phyloP scores from a whole-genome alignment of 257 asterid species.

The Plectranthus barbatus region DNA sequence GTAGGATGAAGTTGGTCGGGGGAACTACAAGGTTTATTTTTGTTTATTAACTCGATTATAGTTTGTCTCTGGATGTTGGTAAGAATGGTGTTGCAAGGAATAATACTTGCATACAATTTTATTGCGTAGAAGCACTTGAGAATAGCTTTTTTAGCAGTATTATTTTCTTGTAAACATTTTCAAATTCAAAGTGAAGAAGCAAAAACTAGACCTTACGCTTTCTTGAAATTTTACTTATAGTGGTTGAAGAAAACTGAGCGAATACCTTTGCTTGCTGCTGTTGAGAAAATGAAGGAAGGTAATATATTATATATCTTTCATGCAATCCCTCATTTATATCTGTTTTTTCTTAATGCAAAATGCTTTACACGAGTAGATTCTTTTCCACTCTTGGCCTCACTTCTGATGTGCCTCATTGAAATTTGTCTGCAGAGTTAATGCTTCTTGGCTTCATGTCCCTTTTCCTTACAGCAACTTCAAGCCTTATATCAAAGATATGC shows the following conservation, averaged over 20 bases:
- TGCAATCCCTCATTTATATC: neutral
- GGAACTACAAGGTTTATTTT: neutral
- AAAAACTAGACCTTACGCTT: neutral
- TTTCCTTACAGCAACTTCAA: slow-evolving; percentile 85
- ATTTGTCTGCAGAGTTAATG: slow-evolving; percentile 72
- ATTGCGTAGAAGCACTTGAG: neutral
- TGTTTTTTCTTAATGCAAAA: neutral
- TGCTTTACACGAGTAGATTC: neutral
- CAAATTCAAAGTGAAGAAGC: neutral
- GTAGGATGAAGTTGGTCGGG: slow-evolving; percentile 1
- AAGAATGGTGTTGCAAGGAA: neutral
- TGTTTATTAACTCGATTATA: neutral
- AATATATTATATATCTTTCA: neutral
- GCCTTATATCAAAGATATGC: slow-evolving; percentile 81
- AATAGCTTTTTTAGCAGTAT: neutral
- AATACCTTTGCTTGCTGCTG: slow-evolving; percentile 84
- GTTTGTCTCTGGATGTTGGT: neutral
- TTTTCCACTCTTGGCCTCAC: neutral
- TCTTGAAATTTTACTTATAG: slow-evolving; percentile 35
- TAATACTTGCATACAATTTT: neutral
- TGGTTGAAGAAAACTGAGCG: slow-evolving; percentile 83
- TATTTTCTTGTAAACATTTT: neutral
- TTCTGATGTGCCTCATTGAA: neutral
- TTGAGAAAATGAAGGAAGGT: slow-evolving; percentile 80
- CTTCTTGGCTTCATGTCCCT: slow-evolving; percentile 98